phyloP scores from a whole-genome alignment of 805 yeast genomes.

The Wickerhamomyces kurtzmanii region DNA sequence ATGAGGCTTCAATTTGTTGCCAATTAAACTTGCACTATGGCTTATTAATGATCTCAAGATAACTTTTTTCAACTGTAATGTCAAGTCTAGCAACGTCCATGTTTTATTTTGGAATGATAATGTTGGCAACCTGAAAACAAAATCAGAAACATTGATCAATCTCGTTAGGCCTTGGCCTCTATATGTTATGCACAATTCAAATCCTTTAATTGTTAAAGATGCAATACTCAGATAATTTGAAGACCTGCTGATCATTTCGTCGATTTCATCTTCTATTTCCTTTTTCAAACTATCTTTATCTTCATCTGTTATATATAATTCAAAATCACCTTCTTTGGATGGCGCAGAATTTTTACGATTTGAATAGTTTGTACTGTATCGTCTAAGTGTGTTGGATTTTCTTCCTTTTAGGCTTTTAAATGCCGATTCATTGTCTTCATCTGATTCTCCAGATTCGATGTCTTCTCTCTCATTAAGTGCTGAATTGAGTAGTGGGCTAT shows the following conservation, averaged over 20 bases:
- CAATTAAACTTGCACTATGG: slow-evolving; percentile 69
- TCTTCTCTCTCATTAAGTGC: slow-evolving; percentile 8
- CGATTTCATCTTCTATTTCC: slow-evolving; percentile 24
- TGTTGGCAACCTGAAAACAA: slow-evolving; percentile 56
- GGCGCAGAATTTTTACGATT: too few relatives aligned
- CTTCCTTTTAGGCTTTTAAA: too few relatives aligned
- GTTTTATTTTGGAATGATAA: slow-evolving; percentile 49
- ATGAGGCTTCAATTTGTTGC: slow-evolving; percentile 53
- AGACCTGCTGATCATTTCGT: slow-evolving; percentile 69
- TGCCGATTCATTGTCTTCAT: not conserved
- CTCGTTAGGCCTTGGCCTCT: slow-evolving; percentile 63
- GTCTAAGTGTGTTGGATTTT: not conserved
- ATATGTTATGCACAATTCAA: slow-evolving; percentile 60
- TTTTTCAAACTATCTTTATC: slow-evolving; percentile 8
- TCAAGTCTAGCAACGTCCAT: slow-evolving; percentile 66
- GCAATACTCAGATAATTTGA: slow-evolving; percentile 62
- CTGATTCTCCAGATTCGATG: slow-evolving; percentile 6
- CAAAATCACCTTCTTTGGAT: too few relatives aligned
- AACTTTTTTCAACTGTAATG: slow-evolving; percentile 51
- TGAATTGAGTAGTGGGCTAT: slow-evolving; percentile 7
- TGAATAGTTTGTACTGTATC: too few relatives aligned
- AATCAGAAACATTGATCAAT: slow-evolving; percentile 68
- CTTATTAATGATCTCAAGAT: slow-evolving; percentile 45
- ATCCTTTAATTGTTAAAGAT: slow-evolving; percentile 38
- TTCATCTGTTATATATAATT: slow-evolving; percentile 1